Conservation (phyloP, 225 moss, liverwort and hornwort species). For the Asterella californica region DNA sequence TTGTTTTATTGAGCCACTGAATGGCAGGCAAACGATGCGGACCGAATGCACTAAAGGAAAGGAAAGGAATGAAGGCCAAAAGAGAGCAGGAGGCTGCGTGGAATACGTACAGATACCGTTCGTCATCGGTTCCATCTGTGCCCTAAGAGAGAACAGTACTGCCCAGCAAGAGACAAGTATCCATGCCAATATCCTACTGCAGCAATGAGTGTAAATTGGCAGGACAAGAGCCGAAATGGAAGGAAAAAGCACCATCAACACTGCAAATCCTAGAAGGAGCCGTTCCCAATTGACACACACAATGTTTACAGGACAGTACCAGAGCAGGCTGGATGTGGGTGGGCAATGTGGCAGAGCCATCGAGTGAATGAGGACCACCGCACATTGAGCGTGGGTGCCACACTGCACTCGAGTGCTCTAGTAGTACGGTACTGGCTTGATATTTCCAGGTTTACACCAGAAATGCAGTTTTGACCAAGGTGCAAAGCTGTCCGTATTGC, state of each 20-base stretch:
- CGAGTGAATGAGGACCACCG: slow-evolving; percentile 8
- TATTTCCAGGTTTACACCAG: not conserved
- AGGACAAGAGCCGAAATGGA: not conserved
- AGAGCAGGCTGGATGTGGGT: not conserved
- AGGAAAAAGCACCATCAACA: not conserved
- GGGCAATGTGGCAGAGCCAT: not conserved
- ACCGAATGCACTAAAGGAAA: not conserved
- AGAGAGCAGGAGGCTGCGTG: not conserved
- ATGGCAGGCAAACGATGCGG: not conserved
- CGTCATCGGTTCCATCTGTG: not conserved
- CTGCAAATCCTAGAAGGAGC: not conserved
- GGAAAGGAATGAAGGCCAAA: not conserved
- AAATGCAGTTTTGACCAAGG: not conserved
- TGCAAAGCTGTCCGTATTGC: not conserved
- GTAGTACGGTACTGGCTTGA: not conserved
- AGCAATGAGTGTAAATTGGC: not conserved
- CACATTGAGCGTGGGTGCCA: not conserved
- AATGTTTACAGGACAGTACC: not conserved
- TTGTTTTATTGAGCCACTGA: not conserved
- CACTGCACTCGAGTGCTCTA: not conserved
- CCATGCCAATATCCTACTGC: not conserved
- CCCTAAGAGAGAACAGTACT: not conserved
- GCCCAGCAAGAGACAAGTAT: not conserved
- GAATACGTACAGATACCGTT: not conserved
- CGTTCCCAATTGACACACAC: not conserved